A percentile compares a stretch with the other conserved stretches of the same genome.
Conservation (phyloP, 768 basidiomycete genomes). For the Clavulina sp. region DNA sequence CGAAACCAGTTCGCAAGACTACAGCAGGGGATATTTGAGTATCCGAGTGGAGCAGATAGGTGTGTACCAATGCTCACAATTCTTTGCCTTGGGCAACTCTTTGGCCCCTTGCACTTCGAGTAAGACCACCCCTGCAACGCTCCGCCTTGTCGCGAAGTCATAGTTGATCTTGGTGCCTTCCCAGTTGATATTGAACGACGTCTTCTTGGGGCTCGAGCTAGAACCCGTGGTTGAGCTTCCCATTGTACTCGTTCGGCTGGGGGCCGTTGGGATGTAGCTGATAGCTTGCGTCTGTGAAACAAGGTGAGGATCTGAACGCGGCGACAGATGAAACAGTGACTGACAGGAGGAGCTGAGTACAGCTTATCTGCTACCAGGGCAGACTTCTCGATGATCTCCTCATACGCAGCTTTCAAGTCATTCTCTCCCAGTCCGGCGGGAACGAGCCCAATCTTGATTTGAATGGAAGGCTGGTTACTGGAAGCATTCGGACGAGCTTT, state of each 20-base stretch:
- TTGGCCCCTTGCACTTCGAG: slow-evolving; percentile 2
- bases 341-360: background rate
- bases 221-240: background rate
- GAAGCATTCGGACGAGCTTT: background rate
- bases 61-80: background rate
- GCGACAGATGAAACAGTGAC: background rate
- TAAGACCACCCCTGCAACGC: background rate
- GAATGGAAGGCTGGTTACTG: background rate
- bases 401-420: too few species aligned
- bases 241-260: background rate
- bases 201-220: background rate
- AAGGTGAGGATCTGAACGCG: background rate
- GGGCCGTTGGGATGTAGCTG: background rate
- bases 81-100: slow-evolving; percentile 5
- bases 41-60: background rate
- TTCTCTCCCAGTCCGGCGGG: too few species aligned
- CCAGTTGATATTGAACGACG: slow-evolving; percentile 1
- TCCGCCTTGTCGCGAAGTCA: background rate
- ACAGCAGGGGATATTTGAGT: background rate
- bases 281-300: background rate
- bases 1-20: background rate
- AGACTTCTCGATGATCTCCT: too few species aligned
- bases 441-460: slow-evolving; percentile 4
- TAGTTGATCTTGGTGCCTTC: slow-evolving; percentile 4
- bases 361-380: too few species aligned